A percentile compares a stretch with the other conserved stretches of the same genome.
Conservation (phyloP, 129 eudicot species). For the Chrysanthemum makinoi region DNA sequence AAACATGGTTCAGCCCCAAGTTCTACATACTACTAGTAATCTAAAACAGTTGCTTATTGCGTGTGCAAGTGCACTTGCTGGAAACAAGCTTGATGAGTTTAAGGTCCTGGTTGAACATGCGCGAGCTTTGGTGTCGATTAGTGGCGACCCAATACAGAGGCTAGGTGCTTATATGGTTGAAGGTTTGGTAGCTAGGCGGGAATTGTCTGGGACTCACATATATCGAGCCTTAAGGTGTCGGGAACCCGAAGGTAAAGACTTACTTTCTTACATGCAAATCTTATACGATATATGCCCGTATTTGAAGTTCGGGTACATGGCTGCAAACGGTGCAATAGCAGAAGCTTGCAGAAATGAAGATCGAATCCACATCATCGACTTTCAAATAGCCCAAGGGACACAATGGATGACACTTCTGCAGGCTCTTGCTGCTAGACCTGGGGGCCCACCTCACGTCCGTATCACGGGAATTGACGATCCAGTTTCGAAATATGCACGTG, state of each 20-base stretch:
- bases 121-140: conserved; percentile 53
- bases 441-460: conserved; percentile 80
- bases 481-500: conserved; percentile 69
- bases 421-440: conserved; percentile 89
- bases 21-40: conserved; percentile 25
- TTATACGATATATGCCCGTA: conserved; percentile 92
- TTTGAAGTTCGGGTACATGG: conserved; percentile 91
- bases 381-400: conserved; percentile 85
- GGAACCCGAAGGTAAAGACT: conserved; percentile 78
- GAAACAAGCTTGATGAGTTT: conserved; percentile 53
- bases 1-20: conserved; percentile 23
- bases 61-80: conserved; percentile 78
- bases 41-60: conserved; percentile 64
- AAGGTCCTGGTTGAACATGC: conserved; percentile 53
- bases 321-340: conserved; percentile 90
- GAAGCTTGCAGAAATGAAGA: conserved; percentile 88
- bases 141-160: conserved; percentile 88
- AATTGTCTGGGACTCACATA: conserved; percentile 64
- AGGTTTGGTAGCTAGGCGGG: conserved; percentile 79
- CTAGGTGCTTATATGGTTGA: conserved; percentile 93
- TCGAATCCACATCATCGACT: conserved; percentile 80
- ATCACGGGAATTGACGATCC: conserved; percentile 97
- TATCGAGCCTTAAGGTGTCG: conserved; percentile 63
- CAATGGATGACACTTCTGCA: conserved; percentile 93
- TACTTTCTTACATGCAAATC: conserved; percentile 87